Evolutionary conservation across 1,284 basidiomycete genomes (phyloP).

Genomic region (Ganoderma multipileum): DNA sequence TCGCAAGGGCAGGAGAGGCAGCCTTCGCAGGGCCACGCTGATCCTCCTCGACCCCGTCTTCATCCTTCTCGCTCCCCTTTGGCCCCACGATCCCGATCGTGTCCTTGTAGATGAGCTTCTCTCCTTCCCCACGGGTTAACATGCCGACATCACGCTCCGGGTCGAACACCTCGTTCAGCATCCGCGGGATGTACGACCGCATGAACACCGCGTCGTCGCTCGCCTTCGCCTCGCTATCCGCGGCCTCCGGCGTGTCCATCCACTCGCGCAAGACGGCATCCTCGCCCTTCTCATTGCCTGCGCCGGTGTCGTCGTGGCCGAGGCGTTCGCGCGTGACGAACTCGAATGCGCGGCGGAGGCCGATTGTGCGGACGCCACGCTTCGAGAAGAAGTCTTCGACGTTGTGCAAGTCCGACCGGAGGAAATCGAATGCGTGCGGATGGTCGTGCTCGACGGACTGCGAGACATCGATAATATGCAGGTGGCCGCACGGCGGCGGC

Average conservation of each 20-base stretch:
- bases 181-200: constrained; percentile 91
- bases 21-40: neutral
- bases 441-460: constrained; percentile 99
- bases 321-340: constrained; percentile 77
- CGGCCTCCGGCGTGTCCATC: constrained; percentile 51
- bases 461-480: constrained; percentile 98
- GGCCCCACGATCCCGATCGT: constrained; percentile 79
- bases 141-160: constrained; percentile 89
- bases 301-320: constrained; percentile 26
- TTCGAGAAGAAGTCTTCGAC: constrained; percentile 92
- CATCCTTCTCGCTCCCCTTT: constrained; percentile 21
- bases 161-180: constrained; percentile 90
- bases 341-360: constrained; percentile 87
- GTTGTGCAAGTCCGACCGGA: constrained; percentile 92
- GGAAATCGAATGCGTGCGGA: constrained; percentile 94
- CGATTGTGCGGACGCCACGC: constrained; percentile 80
- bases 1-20: constrained; percentile 22
- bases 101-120: constrained; percentile 84
- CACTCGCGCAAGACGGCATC: constrained; percentile 54
- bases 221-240: constrained; percentile 37
- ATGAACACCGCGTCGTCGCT: constrained; percentile 91
- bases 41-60: neutral
- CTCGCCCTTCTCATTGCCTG: constrained; percentile 41
- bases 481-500: constrained; percentile 51
- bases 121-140: constrained; percentile 72